Evolutionary conservation across 495 filamentous ascomycete species (phyloP), one percentile per base, ranked within the genome.

Genomic region (Neohortaea acidophila): DNA sequence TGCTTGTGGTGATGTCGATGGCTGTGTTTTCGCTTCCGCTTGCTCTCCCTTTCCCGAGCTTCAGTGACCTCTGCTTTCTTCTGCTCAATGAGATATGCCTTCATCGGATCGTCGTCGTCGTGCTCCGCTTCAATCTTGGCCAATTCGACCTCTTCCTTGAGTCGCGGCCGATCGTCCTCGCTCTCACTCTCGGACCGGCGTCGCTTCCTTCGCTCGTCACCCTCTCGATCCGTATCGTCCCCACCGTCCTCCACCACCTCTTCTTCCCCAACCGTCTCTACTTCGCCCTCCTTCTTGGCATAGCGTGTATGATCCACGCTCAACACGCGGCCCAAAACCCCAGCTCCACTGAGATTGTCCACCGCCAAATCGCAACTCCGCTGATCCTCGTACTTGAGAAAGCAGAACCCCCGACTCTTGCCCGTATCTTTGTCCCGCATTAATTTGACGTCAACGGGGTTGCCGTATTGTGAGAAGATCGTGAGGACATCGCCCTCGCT

Each of bases 91-190:
- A 94, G 57, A 53, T 81, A 91, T 36, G 73, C 72, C 60, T 94
- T 96, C 89, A 96, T 94, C 2, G 89, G 87, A 60, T 97, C 87
- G 49, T 94, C 89, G 17, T 94, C 86, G 47, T 94, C 87, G 46
- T 45, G 39, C 14, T 84, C 74, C 42, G 66, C 59, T 13, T 89
- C 75, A 49, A 94, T 53, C 36, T 74, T 70, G 39, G 69, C 72
- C 30, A 96, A 54, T 54, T 94, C 87, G 30, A 59, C 63, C 59
- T 94, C 87, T 48, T 81, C 77, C 47, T 67, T 72, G 13, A 79
- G 48, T 51, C 75, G 41, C 12, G 66, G 62, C 34, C 55, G 25
- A 36, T 53, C 43, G 58, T 63, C 49, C 39, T 59, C 49, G 47
- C 41, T 41, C 53, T 59, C 39, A 33, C 52, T 53, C 29, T 53